phyloP scores from a whole-genome alignment of 2,329 filamentous ascomycete genomes.

The Thermochaetoides dissita region DNA sequence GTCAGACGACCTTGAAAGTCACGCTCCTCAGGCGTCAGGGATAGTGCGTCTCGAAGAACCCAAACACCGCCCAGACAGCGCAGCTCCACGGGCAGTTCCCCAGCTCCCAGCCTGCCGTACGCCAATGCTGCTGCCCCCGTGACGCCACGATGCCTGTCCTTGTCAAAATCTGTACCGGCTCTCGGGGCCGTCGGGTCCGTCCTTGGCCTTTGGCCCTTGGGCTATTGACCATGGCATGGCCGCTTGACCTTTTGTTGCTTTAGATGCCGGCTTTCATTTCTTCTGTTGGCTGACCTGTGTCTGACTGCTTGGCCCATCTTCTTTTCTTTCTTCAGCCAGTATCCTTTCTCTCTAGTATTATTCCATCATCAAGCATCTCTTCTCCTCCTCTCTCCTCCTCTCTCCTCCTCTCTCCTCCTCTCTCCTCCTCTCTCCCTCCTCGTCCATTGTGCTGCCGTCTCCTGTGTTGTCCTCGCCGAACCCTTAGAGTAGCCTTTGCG shows the following conservation, averaged over 20 bases:
- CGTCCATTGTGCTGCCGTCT: background rate
- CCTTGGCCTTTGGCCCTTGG: background rate
- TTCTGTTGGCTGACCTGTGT: background rate
- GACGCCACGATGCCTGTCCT: slow-evolving; percentile 14
- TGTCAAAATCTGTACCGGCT: background rate
- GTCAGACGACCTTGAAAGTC: no score
- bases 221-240: background rate
- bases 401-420: background rate
- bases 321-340: background rate
- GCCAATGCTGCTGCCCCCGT: slow-evolving; percentile 3
- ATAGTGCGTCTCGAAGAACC: no score
- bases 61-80: no score
- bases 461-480: background rate
- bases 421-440: background rate
- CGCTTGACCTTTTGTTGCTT: background rate
- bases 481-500: background rate
- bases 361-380: background rate
- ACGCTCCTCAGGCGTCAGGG: no score
- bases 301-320: background rate
- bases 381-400: background rate
- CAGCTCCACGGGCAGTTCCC: no score
- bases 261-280: background rate
- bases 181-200: background rate
- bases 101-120: no score
- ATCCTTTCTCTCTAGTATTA: background rate